Percentiles rank a stretch among this genome's conserved stretches.
phyloP scores from a whole-genome alignment of 2,329 filamentous ascomycete species.

The Metarhizium guizhouense region DNA sequence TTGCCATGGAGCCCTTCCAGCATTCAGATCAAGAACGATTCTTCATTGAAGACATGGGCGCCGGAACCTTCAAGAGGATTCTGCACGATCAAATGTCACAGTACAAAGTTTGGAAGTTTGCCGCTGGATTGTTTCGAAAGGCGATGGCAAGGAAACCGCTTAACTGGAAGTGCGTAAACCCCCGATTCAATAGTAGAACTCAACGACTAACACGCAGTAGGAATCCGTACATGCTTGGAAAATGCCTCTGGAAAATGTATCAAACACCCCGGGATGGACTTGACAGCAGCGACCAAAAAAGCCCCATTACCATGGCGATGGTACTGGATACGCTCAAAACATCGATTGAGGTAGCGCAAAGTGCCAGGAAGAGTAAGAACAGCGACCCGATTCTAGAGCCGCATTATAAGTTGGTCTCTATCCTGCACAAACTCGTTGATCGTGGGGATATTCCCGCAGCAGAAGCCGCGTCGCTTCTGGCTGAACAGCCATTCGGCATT shows the following conservation, averaged over 20 bases:
- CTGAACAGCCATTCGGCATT: slow-evolving; percentile 45
- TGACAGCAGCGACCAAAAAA: slow-evolving; percentile 30
- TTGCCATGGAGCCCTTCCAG: slow-evolving; percentile 53
- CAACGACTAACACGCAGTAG: slow-evolving; percentile 18
- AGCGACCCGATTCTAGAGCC: slow-evolving; percentile 80
- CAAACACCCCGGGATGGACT: slow-evolving; percentile 36
- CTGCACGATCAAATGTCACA: slow-evolving; percentile 48
- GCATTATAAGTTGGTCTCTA: slow-evolving; percentile 81
- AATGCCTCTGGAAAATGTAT: slow-evolving; percentile 58
- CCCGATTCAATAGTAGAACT: not conserved
- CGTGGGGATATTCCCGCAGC: slow-evolving; percentile 37
- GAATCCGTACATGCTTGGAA: slow-evolving; percentile 51
- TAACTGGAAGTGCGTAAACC: slow-evolving; percentile 44
- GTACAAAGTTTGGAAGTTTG: slow-evolving; percentile 54
- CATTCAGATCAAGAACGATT: slow-evolving; percentile 49
- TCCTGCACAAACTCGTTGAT: slow-evolving; percentile 72
- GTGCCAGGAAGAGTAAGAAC: slow-evolving; percentile 44
- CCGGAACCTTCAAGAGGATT: slow-evolving; percentile 41
- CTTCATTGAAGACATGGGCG: slow-evolving; percentile 41
- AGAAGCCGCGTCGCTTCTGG: slow-evolving; percentile 42
- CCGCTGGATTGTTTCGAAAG: slow-evolving; percentile 45
- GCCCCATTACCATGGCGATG: slow-evolving; percentile 22
- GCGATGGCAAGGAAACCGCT: slow-evolving; percentile 44
- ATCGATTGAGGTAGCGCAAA: slow-evolving; percentile 40
- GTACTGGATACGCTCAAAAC: slow-evolving; percentile 42